Percentiles rank a stretch among this genome's conserved stretches.
These are phyloP conservation scores for Austropuccinia psidii DNA, from an alignment of 1,284 basidiomycete genomes.

Conservation along the genomic window DNA sequence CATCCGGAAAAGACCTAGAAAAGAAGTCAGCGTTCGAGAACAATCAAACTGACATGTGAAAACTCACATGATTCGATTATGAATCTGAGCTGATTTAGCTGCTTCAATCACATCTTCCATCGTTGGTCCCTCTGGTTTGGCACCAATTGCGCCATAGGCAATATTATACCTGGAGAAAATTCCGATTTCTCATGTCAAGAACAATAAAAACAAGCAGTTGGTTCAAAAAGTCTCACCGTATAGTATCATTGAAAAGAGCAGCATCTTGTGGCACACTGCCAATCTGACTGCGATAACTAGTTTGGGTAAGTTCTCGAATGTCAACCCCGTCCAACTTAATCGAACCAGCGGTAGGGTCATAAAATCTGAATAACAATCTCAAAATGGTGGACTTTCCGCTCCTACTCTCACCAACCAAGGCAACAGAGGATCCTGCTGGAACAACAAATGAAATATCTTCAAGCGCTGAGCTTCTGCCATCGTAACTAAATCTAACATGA, in stretches of 20 bases:
- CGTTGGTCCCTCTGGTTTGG: slow-evolving; percentile 59
- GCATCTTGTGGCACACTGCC: slow-evolving; percentile 75
- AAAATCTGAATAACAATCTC: slow-evolving; percentile 77
- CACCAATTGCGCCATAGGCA: slow-evolving; percentile 39
- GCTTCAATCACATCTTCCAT: slow-evolving; percentile 64
- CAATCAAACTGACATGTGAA: neutral
- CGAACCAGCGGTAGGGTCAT: slow-evolving; percentile 67
- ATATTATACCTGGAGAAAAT: slow-evolving; percentile 35
- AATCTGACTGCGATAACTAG: slow-evolving; percentile 65
- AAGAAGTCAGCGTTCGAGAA: neutral
- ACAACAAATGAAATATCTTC: slow-evolving; percentile 73
- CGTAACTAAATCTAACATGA: slow-evolving; percentile 54
- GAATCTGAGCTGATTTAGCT: slow-evolving; percentile 69
- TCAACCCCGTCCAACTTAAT: slow-evolving; percentile 68
- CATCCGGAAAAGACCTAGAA: slow-evolving; percentile 66
- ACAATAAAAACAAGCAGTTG: slow-evolving; percentile 20
- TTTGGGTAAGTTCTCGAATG: slow-evolving; percentile 72
- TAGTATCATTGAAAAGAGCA: slow-evolving; percentile 73
- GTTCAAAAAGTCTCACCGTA: slow-evolving; percentile 48
- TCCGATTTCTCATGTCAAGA: slow-evolving; percentile 40
- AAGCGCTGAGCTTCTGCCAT: slow-evolving; percentile 63
- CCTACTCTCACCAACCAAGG: slow-evolving; percentile 59
- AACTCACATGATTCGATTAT: slow-evolving; percentile 55
- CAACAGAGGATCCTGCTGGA: slow-evolving; percentile 68
- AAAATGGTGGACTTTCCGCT: slow-evolving; percentile 57